Percentiles rank a stretch among this genome's conserved stretches.
These are phyloP conservation scores for Trematosphaeria pertusa DNA, from an alignment of 2,329 filamentous ascomycete genomes.

Conservation along the genomic window DNA sequence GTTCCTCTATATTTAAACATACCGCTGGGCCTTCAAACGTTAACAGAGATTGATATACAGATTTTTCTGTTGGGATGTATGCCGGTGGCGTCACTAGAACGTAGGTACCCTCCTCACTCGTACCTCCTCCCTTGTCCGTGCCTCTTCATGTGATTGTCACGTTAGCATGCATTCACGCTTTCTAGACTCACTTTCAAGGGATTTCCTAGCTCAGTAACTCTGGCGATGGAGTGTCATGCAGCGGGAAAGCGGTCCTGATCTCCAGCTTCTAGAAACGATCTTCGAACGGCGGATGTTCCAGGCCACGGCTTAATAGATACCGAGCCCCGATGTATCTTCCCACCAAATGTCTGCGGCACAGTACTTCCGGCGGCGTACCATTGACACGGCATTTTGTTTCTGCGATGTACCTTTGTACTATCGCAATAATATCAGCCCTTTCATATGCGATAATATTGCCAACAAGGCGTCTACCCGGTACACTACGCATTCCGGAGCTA, in stretches of 20 bases:
- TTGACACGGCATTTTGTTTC: neutral
- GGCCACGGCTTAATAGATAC: conserved; percentile 4
- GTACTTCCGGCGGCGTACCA: conserved; percentile 12
- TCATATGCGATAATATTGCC: neutral
- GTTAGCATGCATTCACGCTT: neutral
- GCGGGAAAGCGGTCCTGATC: neutral
- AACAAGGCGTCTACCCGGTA: too few relatives aligned
- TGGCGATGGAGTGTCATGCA: neutral
- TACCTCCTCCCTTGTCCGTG: neutral
- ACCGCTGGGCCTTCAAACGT: neutral
- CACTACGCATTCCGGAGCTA: too few relatives aligned
- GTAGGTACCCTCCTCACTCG: neutral
- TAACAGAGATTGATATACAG: neutral
- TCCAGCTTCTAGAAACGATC: too few relatives aligned
- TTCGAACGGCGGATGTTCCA: neutral
- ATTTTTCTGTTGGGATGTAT: conserved; percentile 8
- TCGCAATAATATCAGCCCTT: neutral
- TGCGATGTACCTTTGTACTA: neutral
- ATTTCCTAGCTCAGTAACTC: conserved; percentile 9
- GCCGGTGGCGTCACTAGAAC: neutral
- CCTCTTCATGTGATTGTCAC: neutral
- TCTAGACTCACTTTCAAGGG: conserved; percentile 6
- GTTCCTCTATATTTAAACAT: neutral
- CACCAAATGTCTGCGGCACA: conserved; percentile 2
- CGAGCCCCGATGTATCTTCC: conserved; percentile 8